A percentile compares a stretch with the other conserved stretches of the same genome.
These are phyloP conservation scores for Ophiosphaerella narmari DNA, from an alignment of 2,329 filamentous ascomycete genomes.

Conservation along the genomic window DNA sequence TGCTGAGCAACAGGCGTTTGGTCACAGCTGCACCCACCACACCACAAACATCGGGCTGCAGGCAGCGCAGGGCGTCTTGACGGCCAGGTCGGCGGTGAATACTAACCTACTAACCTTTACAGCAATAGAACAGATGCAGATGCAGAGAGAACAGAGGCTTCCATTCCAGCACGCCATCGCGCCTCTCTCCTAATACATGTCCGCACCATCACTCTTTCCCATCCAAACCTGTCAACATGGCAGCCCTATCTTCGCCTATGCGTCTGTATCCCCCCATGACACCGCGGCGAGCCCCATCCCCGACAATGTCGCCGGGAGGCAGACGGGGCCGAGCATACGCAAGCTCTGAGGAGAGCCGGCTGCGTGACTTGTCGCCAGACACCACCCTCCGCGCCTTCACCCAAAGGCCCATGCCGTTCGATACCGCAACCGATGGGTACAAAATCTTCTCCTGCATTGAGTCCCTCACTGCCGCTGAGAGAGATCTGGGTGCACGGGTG, in stretches of 20 bases:
- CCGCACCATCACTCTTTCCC: conserved; percentile 23
- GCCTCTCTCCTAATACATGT: conserved; percentile 22
- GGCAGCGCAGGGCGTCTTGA: conserved; percentile 13
- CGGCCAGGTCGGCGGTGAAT: conserved; percentile 9
- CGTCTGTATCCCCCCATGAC: conserved; percentile 39
- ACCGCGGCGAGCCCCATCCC: conserved; percentile 38
- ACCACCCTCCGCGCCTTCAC: conserved; percentile 50
- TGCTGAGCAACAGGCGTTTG: conserved; percentile 11
- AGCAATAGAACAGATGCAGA: conserved; percentile 4
- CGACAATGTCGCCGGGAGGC: conserved; percentile 40
- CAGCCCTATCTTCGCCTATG: conserved; percentile 34
- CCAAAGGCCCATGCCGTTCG: conserved; percentile 50
- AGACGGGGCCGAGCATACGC: conserved; percentile 30
- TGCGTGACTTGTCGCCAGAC: conserved; percentile 47
- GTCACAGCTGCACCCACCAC: conserved; percentile 11
- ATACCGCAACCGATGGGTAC: conserved; percentile 48
- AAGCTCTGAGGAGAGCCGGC: conserved; percentile 37
- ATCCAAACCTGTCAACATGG: conserved; percentile 27
- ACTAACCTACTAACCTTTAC: conserved; percentile 25
- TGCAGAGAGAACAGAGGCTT: not conserved
- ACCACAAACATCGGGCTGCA: conserved; percentile 17
- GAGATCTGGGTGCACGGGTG: conserved; percentile 72
- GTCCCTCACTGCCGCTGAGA: conserved; percentile 66
- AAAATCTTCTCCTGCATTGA: conserved; percentile 61
- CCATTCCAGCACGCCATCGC: not conserved